Base-by-base conservation (phyloP, 495 filamentous ascomycete genomes). In the Aspergillus steynii region DNA sequence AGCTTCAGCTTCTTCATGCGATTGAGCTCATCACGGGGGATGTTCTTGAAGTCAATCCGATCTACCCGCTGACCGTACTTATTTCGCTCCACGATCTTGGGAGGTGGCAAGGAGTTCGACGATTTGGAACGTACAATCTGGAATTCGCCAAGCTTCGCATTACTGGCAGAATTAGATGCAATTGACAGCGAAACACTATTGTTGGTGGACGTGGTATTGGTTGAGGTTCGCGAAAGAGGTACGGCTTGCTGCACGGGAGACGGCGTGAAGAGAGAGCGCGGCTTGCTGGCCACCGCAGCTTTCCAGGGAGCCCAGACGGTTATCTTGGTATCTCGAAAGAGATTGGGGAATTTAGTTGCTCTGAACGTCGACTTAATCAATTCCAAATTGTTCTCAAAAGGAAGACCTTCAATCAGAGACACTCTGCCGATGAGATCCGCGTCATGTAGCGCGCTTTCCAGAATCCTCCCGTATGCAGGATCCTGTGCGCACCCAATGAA, bases 401-500 rank as follows among this genome's bases (percentile, higher is more conserved):
- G 85, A 49, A 83, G 75, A 14, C 91, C 91, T 74, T 95, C 90
- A 29, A 96, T 72, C 12, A 96, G 75, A 3, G 87, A 90, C 34
- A 96, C 79, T 5, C 84, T 81, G n/a, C 80, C 75, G 14, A 79
- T 76, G 34, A 82, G 80, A 45, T 80, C 71, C 4, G 76, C 74
- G 54, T 87, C 83, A 48, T 76, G 75, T 53, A 84, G 72, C 47
- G 87, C 78, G 29, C 74, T 70, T 61, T 91, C 85, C n/a, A 96
- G 73, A 58, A 89, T 82, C 1, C 85, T 80, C 28, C 83, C 85
- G 71, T 92, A 96, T 37, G 85, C 84, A 58, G 85, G 83, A 71
- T 93, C 89, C 61, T 91, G 88, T 26, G 88, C 89, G 61, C 91
- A 88, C 12, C 91, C 92, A 50, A 96, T 77, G 52, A 93, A 76